Base-by-base conservation (phyloP, 805 yeast genomes). In the Candida hungchunana region DNA sequence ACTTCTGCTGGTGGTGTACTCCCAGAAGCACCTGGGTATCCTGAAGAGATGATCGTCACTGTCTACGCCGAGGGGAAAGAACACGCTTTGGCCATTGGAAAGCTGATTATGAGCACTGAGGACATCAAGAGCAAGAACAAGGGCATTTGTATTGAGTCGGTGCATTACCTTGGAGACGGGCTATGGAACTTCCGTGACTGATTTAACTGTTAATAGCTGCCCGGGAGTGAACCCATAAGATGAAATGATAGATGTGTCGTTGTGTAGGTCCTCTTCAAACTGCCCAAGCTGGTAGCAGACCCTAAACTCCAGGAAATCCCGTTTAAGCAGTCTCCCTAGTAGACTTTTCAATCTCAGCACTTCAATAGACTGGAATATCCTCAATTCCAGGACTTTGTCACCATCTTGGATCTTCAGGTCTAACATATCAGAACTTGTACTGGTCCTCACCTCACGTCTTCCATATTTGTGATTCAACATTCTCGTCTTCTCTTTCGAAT, bases 11-110 rank as follows among this genome's bases (percentile, higher is more conserved):
- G 96, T 27, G 96, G 95, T 15, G 62, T 64, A 36, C 66, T 88
- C 42, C 96, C 96, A 15, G 89, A 79, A 17, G 80, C 80, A 20
- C 75, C 80, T 25, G 72, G 73, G 7, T 56, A 77, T 40, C 78
- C 73, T 27, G 69, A 75, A 47, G 94, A 73, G 36, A 67, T 79
- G n/a, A 71, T 84, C 19, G 96, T 89, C 30, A 72, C 83, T 7
- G 74, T 90, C 18, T 82, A 79, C 56, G 96, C 97, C 32, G 96
- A 89, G 62, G 96, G 96, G 40, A 90, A 90, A 55, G 94, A 88
- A 46, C 68, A 73, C 51, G 95, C 97, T 0, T 64, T 90, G 60
- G 97, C 97, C 6, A 70, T 90, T 39, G 97, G 97, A n/a, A 78
- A 79, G 50, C 67, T 90, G 43, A 61, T 74, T 32, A 86, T 89